These are phyloP conservation scores for Geotrichum cucujoidarum DNA, from an alignment of 1,139 yeast genomes.

Conservation along the genomic window DNA sequence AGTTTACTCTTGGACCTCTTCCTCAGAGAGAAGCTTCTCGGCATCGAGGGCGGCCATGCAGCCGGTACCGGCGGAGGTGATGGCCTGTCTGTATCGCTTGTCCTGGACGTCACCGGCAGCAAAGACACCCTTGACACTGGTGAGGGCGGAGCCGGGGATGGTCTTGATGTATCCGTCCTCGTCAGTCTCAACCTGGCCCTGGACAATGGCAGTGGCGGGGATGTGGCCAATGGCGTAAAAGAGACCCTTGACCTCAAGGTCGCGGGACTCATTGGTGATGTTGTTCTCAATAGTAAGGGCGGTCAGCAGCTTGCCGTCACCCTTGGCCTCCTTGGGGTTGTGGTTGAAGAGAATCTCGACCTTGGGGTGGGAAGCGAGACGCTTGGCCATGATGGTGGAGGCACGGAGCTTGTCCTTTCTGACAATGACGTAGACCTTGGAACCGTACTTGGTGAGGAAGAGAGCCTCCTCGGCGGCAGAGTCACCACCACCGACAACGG, in stretches of 20 bases:
- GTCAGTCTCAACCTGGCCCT: slow-evolving; percentile 75
- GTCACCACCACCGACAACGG: slow-evolving; percentile 98
- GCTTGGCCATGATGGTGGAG: slow-evolving; percentile 91
- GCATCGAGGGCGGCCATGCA: slow-evolving; percentile 99
- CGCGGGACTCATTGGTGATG: slow-evolving; percentile 61
- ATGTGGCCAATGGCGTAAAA: slow-evolving; percentile 97
- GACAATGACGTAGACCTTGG: slow-evolving; percentile 86
- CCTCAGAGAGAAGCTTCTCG: slow-evolving; percentile 74
- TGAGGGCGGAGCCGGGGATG: slow-evolving; percentile 78
- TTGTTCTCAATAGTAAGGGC: slow-evolving; percentile 51
- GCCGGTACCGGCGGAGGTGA: slow-evolving; percentile 98
- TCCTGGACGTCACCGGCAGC: slow-evolving; percentile 99
- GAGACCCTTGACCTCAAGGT: slow-evolving; percentile 79
- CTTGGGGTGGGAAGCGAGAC: slow-evolving; percentile 77
- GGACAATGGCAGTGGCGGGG: slow-evolving; percentile 85
- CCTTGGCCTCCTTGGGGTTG: slow-evolving; percentile 81
- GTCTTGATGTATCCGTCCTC: slow-evolving; percentile 85
- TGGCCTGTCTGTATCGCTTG: slow-evolving; percentile 94
- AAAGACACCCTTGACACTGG: slow-evolving; percentile 86
- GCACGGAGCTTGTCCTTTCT: slow-evolving; percentile 95
- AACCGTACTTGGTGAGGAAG: slow-evolving; percentile 92
- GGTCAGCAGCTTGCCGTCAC: slow-evolving; percentile 64
- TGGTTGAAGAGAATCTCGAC: slow-evolving; percentile 87
- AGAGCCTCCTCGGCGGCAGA: slow-evolving; percentile 98
- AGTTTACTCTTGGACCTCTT: slow-evolving; percentile 38